Conservation (phyloP, 495 filamentous ascomycete genomes). For the Darksidea phi region DNA sequence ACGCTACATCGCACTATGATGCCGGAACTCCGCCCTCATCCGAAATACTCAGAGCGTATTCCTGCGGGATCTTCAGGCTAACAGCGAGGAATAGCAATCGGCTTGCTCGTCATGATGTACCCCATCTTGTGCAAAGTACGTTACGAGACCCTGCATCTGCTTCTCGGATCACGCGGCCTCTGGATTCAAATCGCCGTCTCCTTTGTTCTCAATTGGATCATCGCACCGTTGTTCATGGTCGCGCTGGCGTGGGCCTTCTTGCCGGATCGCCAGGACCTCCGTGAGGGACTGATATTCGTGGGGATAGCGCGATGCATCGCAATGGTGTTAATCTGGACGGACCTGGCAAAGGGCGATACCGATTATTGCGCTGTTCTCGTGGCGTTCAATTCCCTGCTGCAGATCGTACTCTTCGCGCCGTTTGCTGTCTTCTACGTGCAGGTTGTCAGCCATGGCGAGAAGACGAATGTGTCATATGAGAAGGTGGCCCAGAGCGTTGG, state of each 20-base stretch:
- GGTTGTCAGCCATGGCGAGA: constrained; percentile 37
- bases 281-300: constrained; percentile 45
- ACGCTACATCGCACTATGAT: too few species aligned
- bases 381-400: constrained; percentile 44
- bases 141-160: constrained; percentile 72
- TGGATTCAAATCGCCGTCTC: constrained; percentile 83
- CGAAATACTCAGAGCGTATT: too few species aligned
- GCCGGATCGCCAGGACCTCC: constrained; percentile 42
- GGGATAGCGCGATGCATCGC: constrained; percentile 46
- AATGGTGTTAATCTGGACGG: constrained; percentile 47
- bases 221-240: constrained; percentile 90
- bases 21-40: too few species aligned
- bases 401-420: constrained; percentile 45
- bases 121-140: constrained; percentile 92
- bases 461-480: constrained; percentile 33
- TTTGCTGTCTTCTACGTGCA: constrained; percentile 44
- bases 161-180: constrained; percentile 59
- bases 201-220: constrained; percentile 80
- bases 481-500: constrained; percentile 43
- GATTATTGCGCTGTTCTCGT: constrained; percentile 47
- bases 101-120: constrained; percentile 92
- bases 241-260: constrained; percentile 46
- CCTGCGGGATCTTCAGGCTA: too few species aligned
- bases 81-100: constrained; percentile 56
- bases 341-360: constrained; percentile 42